A percentile compares a stretch with the other conserved stretches of the same genome.
These are phyloP conservation scores for Sambucus nigra DNA, from an alignment of 129 eudicot genomes.

Conservation along the genomic window DNA sequence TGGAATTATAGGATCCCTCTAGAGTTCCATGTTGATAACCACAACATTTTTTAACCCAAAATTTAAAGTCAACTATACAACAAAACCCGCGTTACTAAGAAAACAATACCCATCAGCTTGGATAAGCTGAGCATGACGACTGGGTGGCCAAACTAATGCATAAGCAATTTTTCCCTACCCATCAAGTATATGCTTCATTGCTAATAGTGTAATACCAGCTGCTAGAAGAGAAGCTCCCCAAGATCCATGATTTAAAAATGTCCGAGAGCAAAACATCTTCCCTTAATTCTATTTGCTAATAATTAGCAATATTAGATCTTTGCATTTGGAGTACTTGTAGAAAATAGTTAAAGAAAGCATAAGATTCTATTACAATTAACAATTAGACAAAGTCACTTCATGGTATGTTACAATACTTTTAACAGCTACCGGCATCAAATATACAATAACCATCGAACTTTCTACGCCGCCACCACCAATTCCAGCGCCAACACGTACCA, in stretches of 20 bases:
- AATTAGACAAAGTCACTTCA: too few relatives aligned
- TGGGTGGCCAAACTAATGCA: constrained; percentile 93
- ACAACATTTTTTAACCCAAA: constrained; percentile 52
- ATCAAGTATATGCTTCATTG: constrained; percentile 64
- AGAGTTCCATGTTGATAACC: constrained; percentile 82
- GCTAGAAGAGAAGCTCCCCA: constrained; percentile 89
- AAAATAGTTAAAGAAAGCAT: too few relatives aligned
- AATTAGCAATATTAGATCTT: too few relatives aligned
- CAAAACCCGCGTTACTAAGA: constrained; percentile 86
- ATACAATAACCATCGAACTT: too few relatives aligned
- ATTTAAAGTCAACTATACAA: constrained; percentile 56
- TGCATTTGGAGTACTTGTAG: too few relatives aligned
- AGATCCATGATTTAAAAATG: constrained; percentile 74
- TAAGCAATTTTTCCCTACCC: constrained; percentile 57
- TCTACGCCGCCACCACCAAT: too few relatives aligned
- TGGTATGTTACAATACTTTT: too few relatives aligned
- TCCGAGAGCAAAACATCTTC: constrained; percentile 47
- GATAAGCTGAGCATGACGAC: constrained; percentile 95
- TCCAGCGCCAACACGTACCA: too few relatives aligned
- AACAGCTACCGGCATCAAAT: too few relatives aligned
- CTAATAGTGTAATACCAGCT: constrained; percentile 76
- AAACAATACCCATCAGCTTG: constrained; percentile 99
- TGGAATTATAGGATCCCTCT: constrained; percentile 71
- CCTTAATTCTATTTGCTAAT: constrained; percentile 57
- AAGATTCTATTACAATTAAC: too few relatives aligned